phyloP scores from a whole-genome alignment of 805 yeast species.

The Blastobotrys mokoenaii region DNA sequence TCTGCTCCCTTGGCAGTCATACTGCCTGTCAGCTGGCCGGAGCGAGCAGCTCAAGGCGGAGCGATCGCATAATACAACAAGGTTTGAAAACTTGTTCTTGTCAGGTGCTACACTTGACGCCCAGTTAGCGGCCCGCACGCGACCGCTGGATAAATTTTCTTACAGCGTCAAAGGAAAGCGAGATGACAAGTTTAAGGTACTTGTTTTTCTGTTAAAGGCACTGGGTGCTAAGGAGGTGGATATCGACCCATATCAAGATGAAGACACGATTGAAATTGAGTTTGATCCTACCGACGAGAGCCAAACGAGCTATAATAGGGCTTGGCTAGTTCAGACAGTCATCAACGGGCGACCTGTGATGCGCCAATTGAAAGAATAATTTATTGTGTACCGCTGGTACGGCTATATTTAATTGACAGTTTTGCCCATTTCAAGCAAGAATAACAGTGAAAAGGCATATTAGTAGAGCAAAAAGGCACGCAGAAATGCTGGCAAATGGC shows the following conservation, averaged over 20 bases:
- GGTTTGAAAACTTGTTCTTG: constrained; percentile 19
- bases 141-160: background rate
- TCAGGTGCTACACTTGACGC: constrained; percentile 12
- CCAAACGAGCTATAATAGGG: too few species aligned
- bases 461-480: too few species aligned
- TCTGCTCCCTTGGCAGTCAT: constrained; percentile 40
- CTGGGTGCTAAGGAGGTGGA: constrained; percentile 4
- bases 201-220: background rate
- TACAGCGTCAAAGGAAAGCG: background rate
- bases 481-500: too few species aligned
- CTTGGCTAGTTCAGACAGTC: too few species aligned
- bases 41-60: constrained; percentile 36
- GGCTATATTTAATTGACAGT: too few species aligned
- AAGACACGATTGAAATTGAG: too few species aligned
- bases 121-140: constrained; percentile 19
- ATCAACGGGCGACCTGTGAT: too few species aligned
- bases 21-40: constrained; percentile 65
- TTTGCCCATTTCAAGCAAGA: too few species aligned
- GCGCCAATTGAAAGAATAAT: too few species aligned
- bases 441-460: too few species aligned
- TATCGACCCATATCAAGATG: background rate
- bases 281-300: too few species aligned
- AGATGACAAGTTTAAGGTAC: constrained; percentile 1
- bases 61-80: constrained; percentile 17
- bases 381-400: too few species aligned